Percentiles rank a stretch among this genome's conserved stretches.
Evolutionary conservation across 1,139 yeast genomes (phyloP).

Genomic region (Taphrina wiesneri): DNA sequence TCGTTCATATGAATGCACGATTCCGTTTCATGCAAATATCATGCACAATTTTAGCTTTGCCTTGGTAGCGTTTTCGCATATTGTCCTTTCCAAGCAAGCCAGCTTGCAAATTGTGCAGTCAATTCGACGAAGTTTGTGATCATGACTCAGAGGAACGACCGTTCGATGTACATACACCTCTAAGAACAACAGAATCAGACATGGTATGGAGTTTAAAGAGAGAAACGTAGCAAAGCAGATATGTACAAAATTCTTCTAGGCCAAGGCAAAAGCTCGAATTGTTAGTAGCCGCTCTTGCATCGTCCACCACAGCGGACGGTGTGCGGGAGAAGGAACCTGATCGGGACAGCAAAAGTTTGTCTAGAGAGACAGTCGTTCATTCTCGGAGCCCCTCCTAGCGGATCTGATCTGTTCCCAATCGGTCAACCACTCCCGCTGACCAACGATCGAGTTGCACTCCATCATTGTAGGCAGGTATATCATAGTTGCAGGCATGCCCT

Average conservation of each 20-base stretch:
- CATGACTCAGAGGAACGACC: background rate
- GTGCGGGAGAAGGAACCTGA: background rate
- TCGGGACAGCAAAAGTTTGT: background rate
- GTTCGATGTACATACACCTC: slow-evolving; percentile 11
- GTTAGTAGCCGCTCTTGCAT: background rate
- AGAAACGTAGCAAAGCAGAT: background rate
- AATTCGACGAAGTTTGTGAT: background rate
- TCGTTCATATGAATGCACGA: background rate
- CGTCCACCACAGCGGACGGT: background rate
- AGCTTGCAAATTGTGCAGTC: background rate
- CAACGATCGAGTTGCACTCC: too few species aligned
- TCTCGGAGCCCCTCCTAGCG: background rate
- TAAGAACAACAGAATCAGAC: slow-evolving; percentile 22
- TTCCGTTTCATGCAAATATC: background rate
- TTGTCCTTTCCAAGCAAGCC: background rate
- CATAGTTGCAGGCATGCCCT: too few species aligned
- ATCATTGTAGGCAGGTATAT: too few species aligned
- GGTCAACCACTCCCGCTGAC: background rate
- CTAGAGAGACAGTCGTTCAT: slow-evolving; percentile 1
- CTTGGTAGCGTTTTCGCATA: background rate
- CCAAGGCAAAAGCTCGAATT: background rate
- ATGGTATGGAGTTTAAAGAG: background rate
- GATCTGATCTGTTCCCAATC: background rate
- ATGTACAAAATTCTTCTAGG: background rate
- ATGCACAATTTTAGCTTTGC: background rate